These are phyloP conservation scores for Amyloporia xantha DNA, from an alignment of 768 basidiomycete species.

Conservation along the genomic window DNA sequence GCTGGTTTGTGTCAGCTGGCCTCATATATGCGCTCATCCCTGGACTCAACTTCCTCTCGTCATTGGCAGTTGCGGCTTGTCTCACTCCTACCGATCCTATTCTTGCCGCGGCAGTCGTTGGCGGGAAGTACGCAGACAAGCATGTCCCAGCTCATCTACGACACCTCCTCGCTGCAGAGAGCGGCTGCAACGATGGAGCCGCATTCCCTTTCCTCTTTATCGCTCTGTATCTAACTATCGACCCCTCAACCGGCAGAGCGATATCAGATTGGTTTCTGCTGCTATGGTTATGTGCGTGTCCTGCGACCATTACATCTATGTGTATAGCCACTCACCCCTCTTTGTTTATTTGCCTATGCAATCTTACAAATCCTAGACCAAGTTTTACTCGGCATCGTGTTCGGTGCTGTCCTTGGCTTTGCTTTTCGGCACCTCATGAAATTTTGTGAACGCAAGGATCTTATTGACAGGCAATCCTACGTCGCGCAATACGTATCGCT, in stretches of 20 bases:
- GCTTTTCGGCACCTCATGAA: slow-evolving; percentile 87
- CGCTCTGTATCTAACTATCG: slow-evolving; percentile 79
- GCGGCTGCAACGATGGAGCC: slow-evolving; percentile 94
- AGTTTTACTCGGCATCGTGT: slow-evolving; percentile 64
- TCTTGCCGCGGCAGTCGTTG: slow-evolving; percentile 85
- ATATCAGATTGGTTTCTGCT: slow-evolving; percentile 83
- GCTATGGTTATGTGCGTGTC: slow-evolving; percentile 74
- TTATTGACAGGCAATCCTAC: slow-evolving; percentile 92
- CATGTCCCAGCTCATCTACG: slow-evolving; percentile 86
- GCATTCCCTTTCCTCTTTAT: slow-evolving; percentile 93
- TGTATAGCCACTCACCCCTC: not conserved
- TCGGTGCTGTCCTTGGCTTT: slow-evolving; percentile 72
- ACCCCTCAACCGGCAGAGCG: slow-evolving; percentile 52
- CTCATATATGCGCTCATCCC: slow-evolving; percentile 92
- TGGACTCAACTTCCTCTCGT: slow-evolving; percentile 80
- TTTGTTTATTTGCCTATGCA: too few species aligned
- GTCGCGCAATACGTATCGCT: slow-evolving; percentile 88
- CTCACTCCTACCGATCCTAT: slow-evolving; percentile 94
- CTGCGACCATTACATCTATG: not conserved
- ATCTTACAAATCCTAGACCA: too few species aligned
- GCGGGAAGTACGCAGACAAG: slow-evolving; percentile 96
- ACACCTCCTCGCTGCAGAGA: slow-evolving; percentile 63
- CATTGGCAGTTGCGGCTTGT: slow-evolving; percentile 86
- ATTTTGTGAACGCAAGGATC: slow-evolving; percentile 77
- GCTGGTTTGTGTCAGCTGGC: slow-evolving; percentile 90